Base-by-base conservation (phyloP, 345 rosid species). In the Turritis glabra region DNA sequence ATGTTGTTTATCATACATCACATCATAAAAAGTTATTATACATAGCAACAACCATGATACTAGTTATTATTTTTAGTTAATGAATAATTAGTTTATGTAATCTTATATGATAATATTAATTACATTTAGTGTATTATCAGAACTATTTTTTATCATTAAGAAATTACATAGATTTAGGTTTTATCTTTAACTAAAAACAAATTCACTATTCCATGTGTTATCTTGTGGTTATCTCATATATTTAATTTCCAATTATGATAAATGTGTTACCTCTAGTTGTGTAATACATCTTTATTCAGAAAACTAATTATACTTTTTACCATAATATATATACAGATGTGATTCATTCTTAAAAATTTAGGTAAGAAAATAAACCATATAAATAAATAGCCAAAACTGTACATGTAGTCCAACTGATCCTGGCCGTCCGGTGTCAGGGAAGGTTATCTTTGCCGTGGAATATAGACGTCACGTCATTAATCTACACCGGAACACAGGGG, bases 381-480 rank as follows among this genome's bases (percentile, higher is more conserved):
- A 40, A 14, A 14, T 19, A 59, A 35, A 38, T 12, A 38, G 18
- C 30, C 6, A 15, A 66, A 35, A 33, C 13, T 37, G 51, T 17
- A 53, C 17, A 23, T 37, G 38, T 8, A 35, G 64, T 69, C 30
- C 30, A 41, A 59, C 19, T 48, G 10, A 60, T 71, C 69, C n/a
- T 72, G 61, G 13, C 62, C 69, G 61, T 50, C 67, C 62, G 41
- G 38, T 33, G n/a, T 29, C 40, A n/a, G 4, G 29, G n/a, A 69
- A 15, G 52, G 8, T 58, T 17, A 50, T 60, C 58, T 0, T 59
- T 7, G 13, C 57, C 67, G 75, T 32, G 60, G 1, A 48, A 23
- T 22, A 25, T 33, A 30, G 43, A 48, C 22, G 21, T 48, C 14
- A 41, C 27, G 38, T 43, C 56, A 37, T 38, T 71, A 72, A 0